phyloP scores from a whole-genome alignment of 441 rosid genomes.

The Populus hybrid region DNA sequence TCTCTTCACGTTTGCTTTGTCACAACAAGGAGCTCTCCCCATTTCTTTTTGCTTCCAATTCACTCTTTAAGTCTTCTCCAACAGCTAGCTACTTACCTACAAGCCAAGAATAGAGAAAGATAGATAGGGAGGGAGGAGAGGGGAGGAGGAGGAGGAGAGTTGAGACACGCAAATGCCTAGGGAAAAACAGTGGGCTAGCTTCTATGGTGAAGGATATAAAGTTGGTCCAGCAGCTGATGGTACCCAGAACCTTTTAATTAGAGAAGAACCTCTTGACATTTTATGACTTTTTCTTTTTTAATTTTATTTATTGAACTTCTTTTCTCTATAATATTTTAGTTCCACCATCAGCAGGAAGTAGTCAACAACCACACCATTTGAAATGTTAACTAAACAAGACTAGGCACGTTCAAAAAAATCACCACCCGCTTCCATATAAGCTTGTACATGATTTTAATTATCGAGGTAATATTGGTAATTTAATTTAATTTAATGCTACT shows the following conservation, averaged over 20 bases:
- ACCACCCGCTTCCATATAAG: not conserved
- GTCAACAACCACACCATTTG: not conserved
- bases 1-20: constrained; percentile 52
- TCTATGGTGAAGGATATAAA: not conserved
- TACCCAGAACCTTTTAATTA: not conserved
- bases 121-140: not conserved
- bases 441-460: not conserved
- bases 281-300: not conserved
- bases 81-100: not conserved
- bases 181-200: constrained; percentile 12
- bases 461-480: not conserved
- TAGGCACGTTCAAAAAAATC: not conserved
- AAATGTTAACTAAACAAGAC: not conserved
- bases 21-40: constrained; percentile 73
- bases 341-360: not conserved
- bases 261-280: not conserved
- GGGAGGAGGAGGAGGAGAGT: not conserved
- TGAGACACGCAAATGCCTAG: constrained; percentile 21
- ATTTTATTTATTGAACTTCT: no score
- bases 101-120: not conserved
- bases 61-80: not conserved
- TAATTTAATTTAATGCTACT: no score
- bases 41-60: constrained; percentile 16
- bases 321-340: not conserved
- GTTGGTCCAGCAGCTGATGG: not conserved